These are phyloP conservation scores for Lachancea cidri DNA, from an alignment of 805 yeast genomes.

Conservation along the genomic window DNA sequence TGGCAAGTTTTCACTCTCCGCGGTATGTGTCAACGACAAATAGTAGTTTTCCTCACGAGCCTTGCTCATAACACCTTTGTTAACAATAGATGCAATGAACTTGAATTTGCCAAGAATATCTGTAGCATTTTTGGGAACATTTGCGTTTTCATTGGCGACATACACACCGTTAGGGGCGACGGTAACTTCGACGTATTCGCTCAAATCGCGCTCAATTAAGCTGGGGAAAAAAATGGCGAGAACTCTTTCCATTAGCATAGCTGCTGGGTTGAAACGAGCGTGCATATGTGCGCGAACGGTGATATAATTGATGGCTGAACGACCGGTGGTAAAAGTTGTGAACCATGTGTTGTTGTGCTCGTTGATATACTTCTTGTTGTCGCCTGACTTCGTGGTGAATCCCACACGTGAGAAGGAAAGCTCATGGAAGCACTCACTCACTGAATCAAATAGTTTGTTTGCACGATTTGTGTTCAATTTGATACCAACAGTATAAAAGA, in stretches of 20 bases:
- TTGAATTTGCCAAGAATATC: slow-evolving; percentile 38
- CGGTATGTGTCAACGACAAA: slow-evolving; percentile 76
- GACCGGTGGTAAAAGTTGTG: slow-evolving; percentile 80
- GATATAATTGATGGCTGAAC: slow-evolving; percentile 66
- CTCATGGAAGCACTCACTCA: slow-evolving; percentile 53
- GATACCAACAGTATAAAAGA: slow-evolving; percentile 55
- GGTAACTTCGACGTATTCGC: slow-evolving; percentile 47
- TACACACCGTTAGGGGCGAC: slow-evolving; percentile 45
- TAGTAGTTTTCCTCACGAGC: slow-evolving; percentile 73
- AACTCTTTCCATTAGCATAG: slow-evolving; percentile 58
- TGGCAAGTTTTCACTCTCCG: slow-evolving; percentile 69
- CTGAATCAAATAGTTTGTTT: slow-evolving; percentile 44
- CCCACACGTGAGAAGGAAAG: slow-evolving; percentile 59
- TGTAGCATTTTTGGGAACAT: slow-evolving; percentile 27
- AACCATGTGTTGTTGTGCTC: slow-evolving; percentile 32
- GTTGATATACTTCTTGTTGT: slow-evolving; percentile 34
- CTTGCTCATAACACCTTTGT: slow-evolving; percentile 76
- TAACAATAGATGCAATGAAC: slow-evolving; percentile 78
- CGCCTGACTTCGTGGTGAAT: slow-evolving; percentile 21
- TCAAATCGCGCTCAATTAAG: slow-evolving; percentile 51
- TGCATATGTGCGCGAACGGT: slow-evolving; percentile 57
- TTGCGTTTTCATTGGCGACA: slow-evolving; percentile 23
- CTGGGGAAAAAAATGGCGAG: slow-evolving; percentile 55
- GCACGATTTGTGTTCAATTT: slow-evolving; percentile 53
- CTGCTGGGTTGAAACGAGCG: slow-evolving; percentile 75